Evolutionary conservation across 2,329 filamentous ascomycete genomes (phyloP), one percentile per base, ranked within the genome.

Genomic region (Pseudogymnoascus sp.): DNA sequence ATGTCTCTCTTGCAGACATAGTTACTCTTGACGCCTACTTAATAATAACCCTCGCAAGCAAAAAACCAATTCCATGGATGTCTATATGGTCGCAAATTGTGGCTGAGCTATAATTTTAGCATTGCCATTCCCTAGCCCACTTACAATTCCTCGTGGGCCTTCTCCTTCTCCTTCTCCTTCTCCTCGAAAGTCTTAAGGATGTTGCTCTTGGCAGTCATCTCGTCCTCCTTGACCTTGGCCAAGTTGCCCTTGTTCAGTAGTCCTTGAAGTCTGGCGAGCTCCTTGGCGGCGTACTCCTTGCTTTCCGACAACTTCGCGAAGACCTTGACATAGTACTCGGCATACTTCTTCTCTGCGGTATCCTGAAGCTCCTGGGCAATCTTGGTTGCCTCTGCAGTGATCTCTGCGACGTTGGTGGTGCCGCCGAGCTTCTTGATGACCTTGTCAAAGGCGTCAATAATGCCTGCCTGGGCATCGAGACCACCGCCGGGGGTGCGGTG

Each of bases 271-370:
- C 93, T 85, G 65, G 86, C 82, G 67, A 93, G 80, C 82, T 97
- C 93, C 86, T 96, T 97, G 73, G 85, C 79, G 59, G 87, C 91
- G 73, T 91, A 97, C 61, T 81, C 88, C 66, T 89, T 82, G 78
- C 89, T 96, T 76, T 88, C 82, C 74, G 80, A 82, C 67, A 95
- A 79, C 86, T 97, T 97, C 75, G 90, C 85, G 65, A 95, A 89
- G 62, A 96, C 92, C 75, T 90, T 91, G 75, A 95, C 82, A 77
- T 99, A 97, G 84, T 99, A 99, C 77, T 93, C 84, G 56, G 91
- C 91, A 73, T 93, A 96, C 80, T 90, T 91, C 76, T 88, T 77
- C 76, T 85, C 79, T 11, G 78, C 79, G 66, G 79, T 75, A 62
- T 83, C 87, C 78, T 88, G 84, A 61, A 95, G 75, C 61, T 77